These are phyloP conservation scores for Metarhizium rileyi DNA, from an alignment of 2,329 filamentous ascomycete genomes.

Conservation along the genomic window DNA sequence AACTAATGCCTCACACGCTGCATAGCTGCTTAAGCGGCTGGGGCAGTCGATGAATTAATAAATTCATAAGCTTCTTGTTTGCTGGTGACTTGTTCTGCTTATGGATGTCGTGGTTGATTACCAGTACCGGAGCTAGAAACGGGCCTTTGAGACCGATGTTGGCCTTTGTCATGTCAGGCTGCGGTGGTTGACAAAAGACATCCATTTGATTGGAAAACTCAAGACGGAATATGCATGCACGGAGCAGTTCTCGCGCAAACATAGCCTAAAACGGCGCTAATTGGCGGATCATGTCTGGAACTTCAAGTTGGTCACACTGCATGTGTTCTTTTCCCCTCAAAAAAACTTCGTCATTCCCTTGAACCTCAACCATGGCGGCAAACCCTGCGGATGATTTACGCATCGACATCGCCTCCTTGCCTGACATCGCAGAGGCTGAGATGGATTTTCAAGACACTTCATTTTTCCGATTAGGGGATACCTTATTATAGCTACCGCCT, in stretches of 20 bases:
- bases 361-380: not conserved
- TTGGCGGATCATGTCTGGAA: not conserved
- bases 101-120: too few relatives aligned
- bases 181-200: too few relatives aligned
- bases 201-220: too few relatives aligned
- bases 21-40: too few relatives aligned
- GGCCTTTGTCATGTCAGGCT: too few relatives aligned
- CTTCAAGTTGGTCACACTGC: not conserved
- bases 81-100: too few relatives aligned
- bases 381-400: not conserved
- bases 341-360: not conserved
- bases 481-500: not conserved
- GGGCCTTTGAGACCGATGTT: too few relatives aligned
- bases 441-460: constrained; percentile 1
- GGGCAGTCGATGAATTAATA: too few relatives aligned
- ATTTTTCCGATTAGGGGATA: not conserved
- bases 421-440: not conserved
- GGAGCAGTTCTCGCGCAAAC: not conserved
- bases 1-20: too few relatives aligned
- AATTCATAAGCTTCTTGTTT: too few relatives aligned
- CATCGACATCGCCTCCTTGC: not conserved
- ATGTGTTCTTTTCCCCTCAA: not conserved
- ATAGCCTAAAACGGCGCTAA: not conserved
- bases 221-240: too few relatives aligned
- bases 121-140: too few relatives aligned